Evolutionary conservation across 2,329 filamentous ascomycete species (phyloP).

Genomic region (Acrodontium crateriforme): DNA sequence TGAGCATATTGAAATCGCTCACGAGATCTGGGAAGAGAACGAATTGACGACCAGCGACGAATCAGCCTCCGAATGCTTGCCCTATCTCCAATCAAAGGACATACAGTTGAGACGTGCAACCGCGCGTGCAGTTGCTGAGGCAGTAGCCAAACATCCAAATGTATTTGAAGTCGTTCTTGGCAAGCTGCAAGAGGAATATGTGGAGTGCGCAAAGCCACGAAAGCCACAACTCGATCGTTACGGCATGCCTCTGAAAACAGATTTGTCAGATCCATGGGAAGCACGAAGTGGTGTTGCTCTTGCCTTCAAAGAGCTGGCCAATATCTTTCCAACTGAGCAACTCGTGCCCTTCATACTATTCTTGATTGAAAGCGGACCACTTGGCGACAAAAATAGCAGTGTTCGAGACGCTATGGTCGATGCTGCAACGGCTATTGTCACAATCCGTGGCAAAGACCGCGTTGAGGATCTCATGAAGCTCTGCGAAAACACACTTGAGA

Average conservation of each 20-base stretch:
- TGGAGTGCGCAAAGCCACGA: slow-evolving; percentile 66
- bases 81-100: slow-evolving; percentile 69
- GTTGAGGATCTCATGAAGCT: slow-evolving; percentile 85
- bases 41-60: slow-evolving; percentile 55
- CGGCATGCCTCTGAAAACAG: slow-evolving; percentile 84
- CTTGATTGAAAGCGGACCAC: slow-evolving; percentile 68
- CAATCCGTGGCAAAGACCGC: slow-evolving; percentile 63
- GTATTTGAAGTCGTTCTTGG: slow-evolving; percentile 50
- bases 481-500: slow-evolving; percentile 78
- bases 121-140: slow-evolving; percentile 66
- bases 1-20: slow-evolving; percentile 72
- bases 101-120: slow-evolving; percentile 71
- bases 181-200: slow-evolving; percentile 57
- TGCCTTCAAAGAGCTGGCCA: slow-evolving; percentile 69
- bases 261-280: slow-evolving; percentile 83
- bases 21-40: slow-evolving; percentile 91
- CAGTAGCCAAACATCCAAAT: slow-evolving; percentile 46
- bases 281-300: slow-evolving; percentile 76
- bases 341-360: slow-evolving; percentile 72
- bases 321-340: slow-evolving; percentile 51
- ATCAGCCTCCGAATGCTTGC: slow-evolving; percentile 49
- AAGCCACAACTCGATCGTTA: slow-evolving; percentile 79
- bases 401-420: slow-evolving; percentile 89
- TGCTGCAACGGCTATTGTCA: slow-evolving; percentile 68
- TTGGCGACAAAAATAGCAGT: slow-evolving; percentile 65